Conservation (phyloP, 2,329 filamentous ascomycete species). For the Talaromyces atroroseus region DNA sequence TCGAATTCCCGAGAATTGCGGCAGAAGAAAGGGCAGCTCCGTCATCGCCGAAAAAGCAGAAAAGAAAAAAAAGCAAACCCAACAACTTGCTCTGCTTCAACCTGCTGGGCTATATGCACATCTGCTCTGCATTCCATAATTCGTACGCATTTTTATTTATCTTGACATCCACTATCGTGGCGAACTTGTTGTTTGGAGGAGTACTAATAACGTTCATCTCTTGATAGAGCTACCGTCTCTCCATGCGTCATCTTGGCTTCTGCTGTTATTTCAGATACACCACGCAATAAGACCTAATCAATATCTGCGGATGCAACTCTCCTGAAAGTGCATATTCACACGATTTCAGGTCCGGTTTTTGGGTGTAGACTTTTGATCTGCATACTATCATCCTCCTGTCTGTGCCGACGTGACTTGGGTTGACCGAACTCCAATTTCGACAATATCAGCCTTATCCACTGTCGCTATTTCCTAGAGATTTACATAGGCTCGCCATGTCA, state of each 20-base stretch:
- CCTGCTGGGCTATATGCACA: background rate
- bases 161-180: background rate
- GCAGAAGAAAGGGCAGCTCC: background rate
- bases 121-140: background rate
- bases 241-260: constrained; percentile 18
- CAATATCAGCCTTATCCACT: background rate
- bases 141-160: background rate
- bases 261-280: constrained; percentile 21
- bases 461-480: background rate
- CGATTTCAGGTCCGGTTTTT: background rate
- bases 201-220: background rate
- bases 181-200: background rate
- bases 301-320: background rate
- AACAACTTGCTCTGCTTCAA: background rate
- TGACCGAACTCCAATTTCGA: background rate
- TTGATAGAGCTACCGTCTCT: background rate
- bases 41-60: constrained; percentile 6
- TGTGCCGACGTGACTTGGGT: constrained; percentile 1
- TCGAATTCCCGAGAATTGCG: constrained; percentile 4
- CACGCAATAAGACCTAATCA: constrained; percentile 15
- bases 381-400: background rate
- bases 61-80: background rate
- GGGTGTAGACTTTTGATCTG: background rate
- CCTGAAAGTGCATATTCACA: background rate
- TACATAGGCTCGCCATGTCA: constrained; percentile 29